These are phyloP conservation scores for Ilyonectria robusta DNA, from an alignment of 2,329 filamentous ascomycete species.

Conservation along the genomic window DNA sequence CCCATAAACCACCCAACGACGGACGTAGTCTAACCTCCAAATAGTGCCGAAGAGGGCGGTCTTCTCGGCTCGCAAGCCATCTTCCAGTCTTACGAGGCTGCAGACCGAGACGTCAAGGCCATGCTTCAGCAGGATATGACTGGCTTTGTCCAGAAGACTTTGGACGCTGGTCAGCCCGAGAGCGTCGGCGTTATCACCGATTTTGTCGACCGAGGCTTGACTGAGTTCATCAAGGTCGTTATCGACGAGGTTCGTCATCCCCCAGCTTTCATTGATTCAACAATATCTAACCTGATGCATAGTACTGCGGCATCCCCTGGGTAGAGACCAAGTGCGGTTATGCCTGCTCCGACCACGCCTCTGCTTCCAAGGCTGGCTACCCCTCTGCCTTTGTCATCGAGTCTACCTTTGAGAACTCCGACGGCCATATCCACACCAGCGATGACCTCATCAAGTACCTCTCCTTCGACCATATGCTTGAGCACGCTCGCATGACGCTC, in stretches of 20 bases:
- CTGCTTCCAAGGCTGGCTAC: constrained; percentile 80
- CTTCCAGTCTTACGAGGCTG: constrained; percentile 84
- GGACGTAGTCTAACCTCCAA: background rate
- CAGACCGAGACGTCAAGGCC: constrained; percentile 84
- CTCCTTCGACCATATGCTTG: constrained; percentile 91
- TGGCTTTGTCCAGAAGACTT: constrained; percentile 85
- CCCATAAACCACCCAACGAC: background rate
- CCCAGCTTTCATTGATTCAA: background rate
- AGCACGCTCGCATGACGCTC: constrained; percentile 88
- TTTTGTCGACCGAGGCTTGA: constrained; percentile 86
- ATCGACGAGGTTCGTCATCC: constrained; percentile 68
- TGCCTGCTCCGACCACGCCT: constrained; percentile 83
- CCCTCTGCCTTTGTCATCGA: constrained; percentile 84
- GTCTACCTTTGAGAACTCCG: constrained; percentile 75
- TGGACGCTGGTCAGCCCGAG: constrained; percentile 86
- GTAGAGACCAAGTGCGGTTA: constrained; percentile 92
- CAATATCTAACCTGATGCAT: constrained; percentile 18
- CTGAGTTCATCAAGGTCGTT: constrained; percentile 90
- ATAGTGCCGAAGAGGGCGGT: constrained; percentile 87
- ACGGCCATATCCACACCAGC: constrained; percentile 79
- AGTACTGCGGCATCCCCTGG: constrained; percentile 92
- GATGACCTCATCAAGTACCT: constrained; percentile 80
- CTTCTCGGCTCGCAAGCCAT: constrained; percentile 91
- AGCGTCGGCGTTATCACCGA: constrained; percentile 94
- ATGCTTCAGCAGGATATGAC: constrained; percentile 99